Evolutionary conservation across 2,329 filamentous ascomycete genomes (phyloP), one percentile per base, ranked within the genome.

Genomic region (Monilinia fructicola): DNA sequence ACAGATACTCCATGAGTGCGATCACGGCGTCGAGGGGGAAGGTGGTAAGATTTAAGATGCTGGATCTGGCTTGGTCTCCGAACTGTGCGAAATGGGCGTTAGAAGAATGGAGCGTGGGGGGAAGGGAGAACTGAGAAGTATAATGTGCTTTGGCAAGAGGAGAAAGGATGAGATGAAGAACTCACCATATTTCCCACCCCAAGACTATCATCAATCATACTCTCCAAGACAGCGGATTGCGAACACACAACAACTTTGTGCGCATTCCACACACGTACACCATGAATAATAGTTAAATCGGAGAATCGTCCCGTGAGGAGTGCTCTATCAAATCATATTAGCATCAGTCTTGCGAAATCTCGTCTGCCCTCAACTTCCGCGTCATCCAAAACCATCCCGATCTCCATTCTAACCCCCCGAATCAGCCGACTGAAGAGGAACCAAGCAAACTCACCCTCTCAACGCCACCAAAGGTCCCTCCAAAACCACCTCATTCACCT

Each of bases 231-330:
- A 1, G 68, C 7, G 0, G 72, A 74, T 64, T 74, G 72, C 2
- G 71, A 69, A 31, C 68, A 71, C 2, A 74, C 67, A 12, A 74
- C 64, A 5, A 74, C 68, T 59, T 70, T 72, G 54, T 74, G 73
- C 1, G 72, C 71, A 35, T 67, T 69, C 73, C 72, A 74, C 44
- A 54, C 54, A 4, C 63, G 67, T 1, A 58, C n/a, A 6, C 68
- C 66, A n/a, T 74, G 72, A 0, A 66, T 58, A 23, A 74, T 67
- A 0, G 58, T 71, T 28, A 74, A 40, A 50, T 74, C 73, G 9
- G 72, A 74, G 56, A 70, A 74, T 48, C 70, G 68, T 35, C 73
- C 73, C 9, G 69, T 62, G 35, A 67, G 23, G 14, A 74, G 68
- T 35, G 70, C 71, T 18, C 72, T 73, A 42, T 28, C 18, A 10